Conservation (phyloP, 495 filamentous ascomycete genomes). For the Chlorociboria aeruginascens region DNA sequence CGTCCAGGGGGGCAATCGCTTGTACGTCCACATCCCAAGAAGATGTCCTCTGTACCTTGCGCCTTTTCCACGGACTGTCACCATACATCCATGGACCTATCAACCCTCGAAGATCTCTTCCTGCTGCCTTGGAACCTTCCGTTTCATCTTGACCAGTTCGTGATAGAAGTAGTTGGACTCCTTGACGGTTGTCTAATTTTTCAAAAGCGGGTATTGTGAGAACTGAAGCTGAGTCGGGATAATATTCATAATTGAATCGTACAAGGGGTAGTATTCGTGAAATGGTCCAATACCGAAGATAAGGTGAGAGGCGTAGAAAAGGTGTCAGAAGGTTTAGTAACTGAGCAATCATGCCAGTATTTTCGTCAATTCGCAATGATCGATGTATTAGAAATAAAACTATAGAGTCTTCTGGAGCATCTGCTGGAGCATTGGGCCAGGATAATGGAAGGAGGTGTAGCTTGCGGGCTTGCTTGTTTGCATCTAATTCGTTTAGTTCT, state of each 20-base stretch:
- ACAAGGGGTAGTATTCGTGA: slow-evolving; percentile 68
- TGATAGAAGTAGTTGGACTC: slow-evolving; percentile 56
- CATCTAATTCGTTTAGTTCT: slow-evolving; percentile 49
- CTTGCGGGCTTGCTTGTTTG: slow-evolving; percentile 56
- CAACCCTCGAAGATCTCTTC: slow-evolving; percentile 61
- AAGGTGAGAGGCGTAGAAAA: slow-evolving; percentile 56
- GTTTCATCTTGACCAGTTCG: slow-evolving; percentile 38
- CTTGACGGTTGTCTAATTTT: slow-evolving; percentile 46
- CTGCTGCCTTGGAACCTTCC: slow-evolving; percentile 36
- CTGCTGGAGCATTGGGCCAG: slow-evolving; percentile 31
- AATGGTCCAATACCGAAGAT: slow-evolving; percentile 62
- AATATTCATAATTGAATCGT: slow-evolving; percentile 75
- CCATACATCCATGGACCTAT: slow-evolving; percentile 78
- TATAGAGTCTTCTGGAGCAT: slow-evolving; percentile 41
- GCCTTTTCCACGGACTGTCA: slow-evolving; percentile 46
- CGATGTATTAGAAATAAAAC: slow-evolving; percentile 66
- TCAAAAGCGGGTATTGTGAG: slow-evolving; percentile 51
- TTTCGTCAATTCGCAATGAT: slow-evolving; percentile 61
- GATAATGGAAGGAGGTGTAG: slow-evolving; percentile 54
- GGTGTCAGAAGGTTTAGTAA: slow-evolving; percentile 60
- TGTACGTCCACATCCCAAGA: background rate
- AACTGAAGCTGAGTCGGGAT: slow-evolving; percentile 43
- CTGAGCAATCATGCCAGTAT: slow-evolving; percentile 64
- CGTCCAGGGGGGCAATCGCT: slow-evolving; percentile 4
- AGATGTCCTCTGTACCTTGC: slow-evolving; percentile 12